Evolutionary conservation across 176 grass and related monocot species (phyloP).

Genomic region (Avena eriantha): DNA sequence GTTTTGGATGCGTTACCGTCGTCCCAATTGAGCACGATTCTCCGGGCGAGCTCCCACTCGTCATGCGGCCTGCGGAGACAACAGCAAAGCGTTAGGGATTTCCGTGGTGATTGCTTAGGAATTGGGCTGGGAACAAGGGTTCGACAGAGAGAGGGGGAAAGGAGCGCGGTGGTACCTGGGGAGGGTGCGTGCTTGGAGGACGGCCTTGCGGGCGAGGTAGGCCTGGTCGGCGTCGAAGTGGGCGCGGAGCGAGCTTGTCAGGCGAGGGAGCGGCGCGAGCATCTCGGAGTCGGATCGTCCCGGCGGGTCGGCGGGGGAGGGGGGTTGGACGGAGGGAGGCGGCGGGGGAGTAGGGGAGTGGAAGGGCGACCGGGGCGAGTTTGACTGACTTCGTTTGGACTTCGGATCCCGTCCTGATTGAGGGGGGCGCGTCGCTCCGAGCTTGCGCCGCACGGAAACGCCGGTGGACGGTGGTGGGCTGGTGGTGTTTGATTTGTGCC

Average conservation of each 20-base stretch:
- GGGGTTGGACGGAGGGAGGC: background rate
- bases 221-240: slow-evolving; percentile 84
- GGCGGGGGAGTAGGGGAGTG: background rate
- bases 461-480: slow-evolving; percentile 29
- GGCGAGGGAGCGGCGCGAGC: slow-evolving; percentile 79
- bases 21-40: slow-evolving; percentile 81
- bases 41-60: slow-evolving; percentile 77
- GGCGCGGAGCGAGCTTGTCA: slow-evolving; percentile 75
- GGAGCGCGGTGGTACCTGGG: slow-evolving; percentile 53
- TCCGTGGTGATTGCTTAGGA: background rate
- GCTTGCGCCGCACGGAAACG: slow-evolving; percentile 32
- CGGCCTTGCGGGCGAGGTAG: slow-evolving; percentile 84
- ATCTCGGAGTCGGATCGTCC: slow-evolving; percentile 50
- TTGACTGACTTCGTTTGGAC: slow-evolving; percentile 3
- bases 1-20: slow-evolving; percentile 63
- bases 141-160: background rate
- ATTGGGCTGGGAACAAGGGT: background rate
- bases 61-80: slow-evolving; percentile 60
- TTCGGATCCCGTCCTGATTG: background rate
- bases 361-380: background rate
- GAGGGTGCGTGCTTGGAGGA: slow-evolving; percentile 67
- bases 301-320: background rate
- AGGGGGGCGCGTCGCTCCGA: background rate
- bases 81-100: slow-evolving; percentile 21
- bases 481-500: background rate